phyloP scores from a whole-genome alignment of 2,329 filamentous ascomycete genomes.

The Penicillium thymicola region DNA sequence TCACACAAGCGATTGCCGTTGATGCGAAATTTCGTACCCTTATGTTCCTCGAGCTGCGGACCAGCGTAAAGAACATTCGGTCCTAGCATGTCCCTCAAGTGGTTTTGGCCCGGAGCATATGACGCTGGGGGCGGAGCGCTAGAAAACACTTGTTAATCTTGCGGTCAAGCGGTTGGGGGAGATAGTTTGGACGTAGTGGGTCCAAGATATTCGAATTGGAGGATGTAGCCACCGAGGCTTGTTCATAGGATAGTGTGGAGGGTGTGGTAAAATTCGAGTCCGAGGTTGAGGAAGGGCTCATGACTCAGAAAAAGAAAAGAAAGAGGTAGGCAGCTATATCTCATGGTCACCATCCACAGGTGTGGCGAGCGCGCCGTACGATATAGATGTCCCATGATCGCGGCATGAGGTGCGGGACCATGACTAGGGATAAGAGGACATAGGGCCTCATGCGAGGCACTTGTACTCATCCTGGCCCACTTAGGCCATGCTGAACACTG shows the following conservation, averaged over 20 bases:
- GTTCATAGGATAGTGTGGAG: not conserved
- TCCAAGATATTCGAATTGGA: conserved; percentile 10
- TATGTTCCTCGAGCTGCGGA: not conserved
- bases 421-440: conserved; percentile 9
- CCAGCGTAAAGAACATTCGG: not conserved
- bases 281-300: not conserved
- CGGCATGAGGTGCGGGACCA: conserved; percentile 18
- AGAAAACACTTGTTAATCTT: conserved; percentile 14
- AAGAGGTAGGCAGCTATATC: conserved; percentile 1
- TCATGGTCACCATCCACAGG: not conserved
- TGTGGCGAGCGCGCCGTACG: not conserved
- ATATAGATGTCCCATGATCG: conserved; percentile 20
- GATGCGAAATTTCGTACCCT: not conserved
- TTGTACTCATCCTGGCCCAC: not conserved
- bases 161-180: conserved; percentile 26
- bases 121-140: not conserved
- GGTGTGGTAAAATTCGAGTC: not conserved
- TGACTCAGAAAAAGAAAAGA: too few species aligned
- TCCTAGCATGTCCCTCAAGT: not conserved
- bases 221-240: not conserved
- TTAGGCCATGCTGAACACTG: not conserved
- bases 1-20: not conserved
- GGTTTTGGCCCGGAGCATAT: not conserved
- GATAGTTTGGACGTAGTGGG: conserved; percentile 18
- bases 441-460: not conserved